Evolutionary conservation across 805 yeast species (phyloP), one percentile per base, ranked within the genome.

Genomic region (Candida xiaguanensis): DNA sequence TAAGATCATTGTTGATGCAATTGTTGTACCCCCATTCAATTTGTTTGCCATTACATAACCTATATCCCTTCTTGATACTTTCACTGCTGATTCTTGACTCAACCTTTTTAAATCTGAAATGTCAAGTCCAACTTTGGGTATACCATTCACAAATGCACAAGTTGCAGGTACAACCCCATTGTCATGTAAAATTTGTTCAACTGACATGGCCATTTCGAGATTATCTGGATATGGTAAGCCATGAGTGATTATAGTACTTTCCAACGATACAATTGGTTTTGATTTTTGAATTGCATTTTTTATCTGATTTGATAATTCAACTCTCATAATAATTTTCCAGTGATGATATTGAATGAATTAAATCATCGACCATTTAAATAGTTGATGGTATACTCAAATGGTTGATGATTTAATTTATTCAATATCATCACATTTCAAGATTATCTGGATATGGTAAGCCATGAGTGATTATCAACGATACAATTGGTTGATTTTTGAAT

Each of bases 221-320:
- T 89, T 88, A 16, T 74, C 72, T 0, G 96, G 96, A 52, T 62
- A 84, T 3, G 96, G 95, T 28, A 88, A 69, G 1, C 96, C 96
- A 63, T 88, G 96, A 5, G 95, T 83, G 48, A 89, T 77, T 51
- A 88, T 89, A 6, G 96, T 88, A 16, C 89, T 80, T 55, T 89
- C 96, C 12, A 88, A 65, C 0, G 96, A 82, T 3, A 89, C 93
- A 5, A 88, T 77, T 0, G 96, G 95, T 26, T 46, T 59, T 14
- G 72, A 70, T 2, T 71, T 71, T 9, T 49, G 47, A 13, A 87
- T 50, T 0, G 95, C 95, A 43, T 80, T 79, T 43, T 56, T 51
- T 12, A 88, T 74, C 47, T 85, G 95, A n/a, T 61, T 62, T 3
- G 70, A 59, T 19, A 66, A 43, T 7, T 11, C 25, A 13, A 31